phyloP scores from a whole-genome alignment of 352 stramenopile species.

The Blastocystis sp. region DNA sequence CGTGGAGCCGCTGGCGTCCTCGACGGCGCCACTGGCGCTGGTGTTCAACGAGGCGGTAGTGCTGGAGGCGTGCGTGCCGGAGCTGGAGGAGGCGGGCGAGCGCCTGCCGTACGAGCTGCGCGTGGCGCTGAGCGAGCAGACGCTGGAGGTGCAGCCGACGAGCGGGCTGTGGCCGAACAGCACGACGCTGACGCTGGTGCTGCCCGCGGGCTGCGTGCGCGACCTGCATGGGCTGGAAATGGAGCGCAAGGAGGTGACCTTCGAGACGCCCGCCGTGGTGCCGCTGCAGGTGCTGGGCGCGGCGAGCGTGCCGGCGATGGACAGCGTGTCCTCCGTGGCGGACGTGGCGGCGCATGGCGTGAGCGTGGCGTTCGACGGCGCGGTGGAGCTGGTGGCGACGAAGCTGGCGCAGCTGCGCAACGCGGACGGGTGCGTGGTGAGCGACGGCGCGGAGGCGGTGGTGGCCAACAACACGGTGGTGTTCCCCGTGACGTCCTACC shows the following conservation, averaged over 20 bases:
- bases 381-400: conserved; percentile 4
- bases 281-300: neutral
- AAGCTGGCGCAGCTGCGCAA: conserved; percentile 23
- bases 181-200: neutral
- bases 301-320: neutral
- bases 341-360: neutral
- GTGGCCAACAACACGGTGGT: neutral
- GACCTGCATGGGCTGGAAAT: neutral
- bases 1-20: neutral
- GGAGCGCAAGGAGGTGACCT: neutral
- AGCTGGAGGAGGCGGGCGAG: neutral
- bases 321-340: neutral
- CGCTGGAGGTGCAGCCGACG: conserved; percentile 3
- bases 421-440: neutral
- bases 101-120: neutral
- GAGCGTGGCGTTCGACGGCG: conserved; percentile 1
- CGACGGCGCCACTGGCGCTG: neutral
- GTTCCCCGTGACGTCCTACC: neutral
- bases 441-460: neutral
- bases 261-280: neutral
- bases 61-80: neutral
- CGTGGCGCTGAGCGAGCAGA: neutral
- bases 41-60: conserved; percentile 27
- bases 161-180: neutral
- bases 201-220: conserved; percentile 18